Conservation (phyloP, 1,139 yeast genomes). For the Candida tropicalis region DNA sequence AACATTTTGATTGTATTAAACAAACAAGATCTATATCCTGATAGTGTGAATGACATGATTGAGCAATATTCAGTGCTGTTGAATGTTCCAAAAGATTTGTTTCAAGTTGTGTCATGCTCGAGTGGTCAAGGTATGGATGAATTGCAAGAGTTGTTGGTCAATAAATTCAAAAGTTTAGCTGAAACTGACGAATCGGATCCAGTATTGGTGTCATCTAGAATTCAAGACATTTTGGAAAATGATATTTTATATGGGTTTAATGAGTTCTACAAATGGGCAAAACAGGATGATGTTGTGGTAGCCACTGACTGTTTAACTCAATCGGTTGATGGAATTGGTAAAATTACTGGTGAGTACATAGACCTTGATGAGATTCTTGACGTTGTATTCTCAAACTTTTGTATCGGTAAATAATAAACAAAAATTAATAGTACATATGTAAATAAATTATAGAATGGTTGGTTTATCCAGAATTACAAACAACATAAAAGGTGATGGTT, state of each 20-base stretch:
- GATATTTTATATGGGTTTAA: conserved; percentile 77
- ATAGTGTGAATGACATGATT: conserved; percentile 20
- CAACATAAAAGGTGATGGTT: conserved; percentile 37
- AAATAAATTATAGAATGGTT: background rate
- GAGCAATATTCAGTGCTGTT: conserved; percentile 24
- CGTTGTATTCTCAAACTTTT: conserved; percentile 86
- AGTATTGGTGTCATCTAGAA: conserved; percentile 70
- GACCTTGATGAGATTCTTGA: conserved; percentile 92
- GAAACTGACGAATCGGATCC: conserved; percentile 58
- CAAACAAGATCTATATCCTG: conserved; percentile 56
- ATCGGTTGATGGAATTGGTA: conserved; percentile 87
- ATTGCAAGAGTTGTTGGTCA: conserved; percentile 31
- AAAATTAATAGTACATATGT: conserved; percentile 7
- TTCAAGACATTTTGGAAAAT: conserved; percentile 66
- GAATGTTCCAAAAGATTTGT: conserved; percentile 26
- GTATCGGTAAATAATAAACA: conserved; percentile 75
- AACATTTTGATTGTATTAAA: conserved; percentile 53
- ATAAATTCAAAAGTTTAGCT: conserved; percentile 52
- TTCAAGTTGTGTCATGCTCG: conserved; percentile 65
- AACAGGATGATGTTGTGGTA: conserved; percentile 70
- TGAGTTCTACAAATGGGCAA: conserved; percentile 54
- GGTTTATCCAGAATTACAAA: conserved; percentile 23
- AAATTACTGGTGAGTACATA: conserved; percentile 85
- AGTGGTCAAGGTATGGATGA: conserved; percentile 56
- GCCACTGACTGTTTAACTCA: conserved; percentile 77